phyloP scores from a whole-genome alignment of 1,284 basidiomycete species.

The Trichosporon coremiiforme region DNA sequence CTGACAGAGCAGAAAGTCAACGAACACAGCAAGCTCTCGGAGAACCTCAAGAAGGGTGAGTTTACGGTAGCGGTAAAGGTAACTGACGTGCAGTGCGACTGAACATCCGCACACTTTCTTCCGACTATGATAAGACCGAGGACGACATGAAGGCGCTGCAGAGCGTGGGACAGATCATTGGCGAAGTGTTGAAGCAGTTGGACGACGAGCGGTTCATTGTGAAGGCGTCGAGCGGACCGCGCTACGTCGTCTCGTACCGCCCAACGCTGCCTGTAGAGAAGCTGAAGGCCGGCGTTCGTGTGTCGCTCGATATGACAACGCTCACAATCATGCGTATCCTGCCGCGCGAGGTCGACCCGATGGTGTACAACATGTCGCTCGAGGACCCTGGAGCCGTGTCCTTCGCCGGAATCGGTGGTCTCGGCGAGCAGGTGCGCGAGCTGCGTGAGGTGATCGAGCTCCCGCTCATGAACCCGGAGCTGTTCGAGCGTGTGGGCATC shows the following conservation, averaged over 20 bases:
- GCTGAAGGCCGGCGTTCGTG: conserved; percentile 90
- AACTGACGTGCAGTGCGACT: conserved; percentile 45
- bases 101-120: conserved; percentile 77
- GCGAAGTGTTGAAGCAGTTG: conserved; percentile 97
- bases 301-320: conserved; percentile 99
- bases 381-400: conserved; percentile 95
- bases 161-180: conserved; percentile 98
- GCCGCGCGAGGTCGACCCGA: conserved; percentile 94
- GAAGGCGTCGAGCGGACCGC: conserved; percentile 96
- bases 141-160: conserved; percentile 99
- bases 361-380: conserved; percentile 99
- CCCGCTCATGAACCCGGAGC: conserved; percentile 90
- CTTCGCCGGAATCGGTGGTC: conserved; percentile 95
- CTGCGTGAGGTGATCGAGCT: conserved; percentile 96
- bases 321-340: conserved; percentile 98
- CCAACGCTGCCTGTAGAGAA: conserved; percentile 88
- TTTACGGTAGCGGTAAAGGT: conserved; percentile 25
- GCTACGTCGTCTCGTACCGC: conserved; percentile 98
- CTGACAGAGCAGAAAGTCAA: conserved; percentile 74
- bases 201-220: conserved; percentile 99
- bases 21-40: conserved; percentile 77
- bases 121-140: conserved; percentile 92
- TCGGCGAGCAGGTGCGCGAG: conserved; percentile 95
- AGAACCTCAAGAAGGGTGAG: conserved; percentile 83
- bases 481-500: conserved; percentile 93